Evolutionary conservation across 2,329 filamentous ascomycete genomes (phyloP), one percentile per base, ranked within the genome.

Genomic region (Annulohypoxylon truncatum): DNA sequence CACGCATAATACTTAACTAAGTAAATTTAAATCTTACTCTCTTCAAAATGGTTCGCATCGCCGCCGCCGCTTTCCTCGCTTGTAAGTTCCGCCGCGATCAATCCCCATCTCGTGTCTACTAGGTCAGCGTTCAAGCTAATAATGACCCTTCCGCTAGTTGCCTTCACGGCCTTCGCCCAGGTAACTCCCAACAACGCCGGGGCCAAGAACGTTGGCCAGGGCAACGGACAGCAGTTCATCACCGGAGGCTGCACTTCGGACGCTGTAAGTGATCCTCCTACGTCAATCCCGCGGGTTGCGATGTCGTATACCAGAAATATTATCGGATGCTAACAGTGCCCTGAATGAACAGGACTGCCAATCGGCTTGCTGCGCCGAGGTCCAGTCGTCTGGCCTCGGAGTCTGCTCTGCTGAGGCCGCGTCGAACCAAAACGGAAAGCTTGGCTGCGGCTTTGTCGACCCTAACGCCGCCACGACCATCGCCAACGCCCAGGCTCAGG

Each of bases 401-500:
- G 65, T 70, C 33, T 70, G 67, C 48, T 70, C 67, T 9, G 65
- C 65, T 9, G 67, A 70, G 62, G 67, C 65, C 2, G 67, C 67
- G 3, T 61, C 67, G 1, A 28, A 33, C 10, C 78, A 80, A 67
- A 77, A 75, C 54, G 77, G 77, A 50, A 80, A 80, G 75, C 75
- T 74, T 26, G 78, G 78, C 44, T 79, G 78, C 40, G 74, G 75
- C 44, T 79, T 79, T 55, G 74, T 74, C 47, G 78, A 80, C 66
- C 76, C 77, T 15, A 77, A 79, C 55, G 71, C 77, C 3, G 64
- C 61, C 15, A 57, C 73, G 55, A 75, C 70, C 42, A 74, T 77
- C 28, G 70, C 70, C n/a, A 71, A 69, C 33, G 77, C 77, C 5
- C 3, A 78, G 71, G 72, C 72, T 9, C 74, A 77, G 58, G 75